Conservation (phyloP, 1,284 basidiomycete genomes). For the Gastroboletus turbinatus region DNA sequence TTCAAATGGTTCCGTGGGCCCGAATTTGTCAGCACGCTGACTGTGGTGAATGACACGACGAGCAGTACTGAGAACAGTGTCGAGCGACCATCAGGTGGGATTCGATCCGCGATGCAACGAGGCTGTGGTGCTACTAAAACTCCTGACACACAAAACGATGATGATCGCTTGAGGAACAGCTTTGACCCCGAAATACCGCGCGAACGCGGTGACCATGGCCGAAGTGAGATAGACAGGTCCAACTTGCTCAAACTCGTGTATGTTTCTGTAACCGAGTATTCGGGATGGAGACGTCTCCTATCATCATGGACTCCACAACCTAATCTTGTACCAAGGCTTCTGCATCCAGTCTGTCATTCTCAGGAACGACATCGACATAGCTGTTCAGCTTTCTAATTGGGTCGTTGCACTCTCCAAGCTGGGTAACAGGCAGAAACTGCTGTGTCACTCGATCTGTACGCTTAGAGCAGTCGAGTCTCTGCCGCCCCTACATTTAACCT, state of each 20-base stretch:
- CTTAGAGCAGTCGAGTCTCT: not conserved
- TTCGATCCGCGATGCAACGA: constrained; percentile 15
- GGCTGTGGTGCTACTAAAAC: constrained; percentile 12
- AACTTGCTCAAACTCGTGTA: not conserved
- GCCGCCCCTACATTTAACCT: not conserved
- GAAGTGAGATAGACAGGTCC: constrained; percentile 1
- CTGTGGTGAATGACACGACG: not conserved
- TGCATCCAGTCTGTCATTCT: not conserved
- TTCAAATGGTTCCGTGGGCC: not conserved
- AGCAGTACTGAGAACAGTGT: not conserved
- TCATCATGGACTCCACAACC: not conserved
- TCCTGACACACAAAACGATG: constrained; percentile 2
- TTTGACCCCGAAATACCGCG: constrained; percentile 9
- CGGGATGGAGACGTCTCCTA: not conserved
- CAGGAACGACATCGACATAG: not conserved
- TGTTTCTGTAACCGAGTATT: not conserved
- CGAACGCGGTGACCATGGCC: constrained; percentile 4
- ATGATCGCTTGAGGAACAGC: constrained; percentile 9
- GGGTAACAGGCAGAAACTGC: not conserved
- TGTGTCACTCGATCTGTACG: not conserved
- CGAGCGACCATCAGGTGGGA: constrained; percentile 17
- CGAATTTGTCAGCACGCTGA: constrained; percentile 20
- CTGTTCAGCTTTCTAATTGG: no score
- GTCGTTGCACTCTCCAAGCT: not conserved
- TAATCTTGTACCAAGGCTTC: not conserved